A percentile compares a stretch with the other conserved stretches of the same genome.
Conservation (phyloP, 441 rosid genomes). For the Arabidopsis lyrata region DNA sequence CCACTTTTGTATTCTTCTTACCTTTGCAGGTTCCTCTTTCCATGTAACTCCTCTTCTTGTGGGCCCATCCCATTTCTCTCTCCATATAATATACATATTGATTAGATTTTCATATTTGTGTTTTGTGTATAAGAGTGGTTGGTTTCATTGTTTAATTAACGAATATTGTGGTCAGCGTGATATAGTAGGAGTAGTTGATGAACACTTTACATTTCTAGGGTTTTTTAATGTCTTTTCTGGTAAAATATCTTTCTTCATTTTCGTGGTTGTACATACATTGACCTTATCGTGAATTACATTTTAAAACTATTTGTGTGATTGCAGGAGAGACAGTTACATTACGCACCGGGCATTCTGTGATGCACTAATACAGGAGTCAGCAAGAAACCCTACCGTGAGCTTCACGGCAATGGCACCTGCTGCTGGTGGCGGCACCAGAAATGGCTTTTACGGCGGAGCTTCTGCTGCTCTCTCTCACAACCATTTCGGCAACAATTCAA, state of each 20-base stretch:
- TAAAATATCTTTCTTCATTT: not conserved
- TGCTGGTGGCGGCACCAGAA: slow-evolving; percentile 37
- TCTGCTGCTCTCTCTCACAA: slow-evolving; percentile 38
- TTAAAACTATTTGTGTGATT: not conserved
- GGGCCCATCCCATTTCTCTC: slow-evolving; percentile 24
- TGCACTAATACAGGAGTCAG: slow-evolving; percentile 74
- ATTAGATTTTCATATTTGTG: slow-evolving; percentile 5
- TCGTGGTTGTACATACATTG: not conserved
- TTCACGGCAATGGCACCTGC: slow-evolving; percentile 53
- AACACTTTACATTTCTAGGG: slow-evolving; percentile 35
- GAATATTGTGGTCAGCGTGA: slow-evolving; percentile 31
- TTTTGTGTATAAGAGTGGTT: slow-evolving; percentile 31
- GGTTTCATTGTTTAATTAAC: slow-evolving; percentile 32
- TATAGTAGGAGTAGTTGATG: slow-evolving; percentile 41
- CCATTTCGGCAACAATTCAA: slow-evolving; percentile 34
- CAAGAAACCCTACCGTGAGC: slow-evolving; percentile 63
- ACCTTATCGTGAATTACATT: not conserved
- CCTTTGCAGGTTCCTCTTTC: slow-evolving; percentile 45
- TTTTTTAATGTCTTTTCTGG: not conserved
- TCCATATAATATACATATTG: not conserved
- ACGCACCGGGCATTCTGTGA: slow-evolving; percentile 87
- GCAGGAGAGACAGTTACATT: slow-evolving; percentile 85
- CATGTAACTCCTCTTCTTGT: slow-evolving; percentile 47
- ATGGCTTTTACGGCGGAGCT: slow-evolving; percentile 56
- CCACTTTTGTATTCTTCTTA: slow-evolving; percentile 47